phyloP scores from a whole-genome alignment of 202 grass and related monocot species.

The Zizania palustris region DNA sequence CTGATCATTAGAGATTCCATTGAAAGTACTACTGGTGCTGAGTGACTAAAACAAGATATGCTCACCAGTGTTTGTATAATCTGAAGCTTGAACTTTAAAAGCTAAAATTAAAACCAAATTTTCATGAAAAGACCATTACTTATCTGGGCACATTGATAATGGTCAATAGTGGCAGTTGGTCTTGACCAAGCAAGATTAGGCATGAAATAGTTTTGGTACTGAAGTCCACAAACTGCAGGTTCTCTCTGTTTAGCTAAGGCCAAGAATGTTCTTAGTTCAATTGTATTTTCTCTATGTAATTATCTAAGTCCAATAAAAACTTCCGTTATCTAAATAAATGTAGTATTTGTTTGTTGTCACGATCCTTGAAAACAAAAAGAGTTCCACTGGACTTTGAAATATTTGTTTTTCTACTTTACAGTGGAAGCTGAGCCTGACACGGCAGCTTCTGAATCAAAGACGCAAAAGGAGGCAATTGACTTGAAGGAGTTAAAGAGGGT shows the following conservation, averaged over 20 bases:
- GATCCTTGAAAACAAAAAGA: background rate
- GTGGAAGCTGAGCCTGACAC: conserved; percentile 74
- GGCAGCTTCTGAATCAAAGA: conserved; percentile 62
- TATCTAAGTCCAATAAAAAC: too few species aligned
- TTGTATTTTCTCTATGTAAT: too few species aligned
- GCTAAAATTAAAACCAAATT: background rate
- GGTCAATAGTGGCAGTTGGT: background rate
- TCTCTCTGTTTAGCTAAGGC: background rate
- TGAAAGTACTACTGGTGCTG: background rate
- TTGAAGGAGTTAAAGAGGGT: conserved; percentile 92
- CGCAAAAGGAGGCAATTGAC: conserved; percentile 79
- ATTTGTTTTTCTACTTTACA: conserved; percentile 42
- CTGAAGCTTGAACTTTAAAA: background rate
- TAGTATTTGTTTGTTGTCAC: conserved; percentile 2
- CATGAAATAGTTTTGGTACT: conserved; percentile 26
- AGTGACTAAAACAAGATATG: background rate
- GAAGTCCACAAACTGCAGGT: conserved; percentile 11
- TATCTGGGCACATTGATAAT: background rate
- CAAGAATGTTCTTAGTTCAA: too few species aligned
- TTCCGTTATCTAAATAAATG: background rate
- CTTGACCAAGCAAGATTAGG: conserved; percentile 13
- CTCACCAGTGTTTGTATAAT: background rate
- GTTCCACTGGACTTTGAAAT: conserved; percentile 14
- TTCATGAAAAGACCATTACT: conserved; percentile 7
- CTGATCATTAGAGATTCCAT: background rate